Evolutionary conservation across 1,139 yeast species (phyloP), one percentile per base, ranked within the genome.

Genomic region (Zhuliangozyma parablackwelliae): DNA sequence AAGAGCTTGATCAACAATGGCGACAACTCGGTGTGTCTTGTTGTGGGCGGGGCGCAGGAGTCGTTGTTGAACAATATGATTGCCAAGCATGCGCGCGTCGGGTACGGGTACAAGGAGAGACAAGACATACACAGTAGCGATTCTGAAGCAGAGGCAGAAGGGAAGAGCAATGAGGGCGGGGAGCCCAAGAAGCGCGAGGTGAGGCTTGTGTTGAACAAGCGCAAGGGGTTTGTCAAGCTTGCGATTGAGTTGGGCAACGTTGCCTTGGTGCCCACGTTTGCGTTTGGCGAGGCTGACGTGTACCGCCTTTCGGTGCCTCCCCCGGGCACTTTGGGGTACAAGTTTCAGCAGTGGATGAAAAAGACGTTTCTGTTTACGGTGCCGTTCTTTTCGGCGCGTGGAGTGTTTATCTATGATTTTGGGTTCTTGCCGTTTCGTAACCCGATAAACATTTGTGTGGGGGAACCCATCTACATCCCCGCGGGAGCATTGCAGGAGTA

Each of bases 21-120:
- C 29, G 80, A 82, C 44, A 76, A 73, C 46, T 86, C 96, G 3
- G 83, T 90, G 10, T 85, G 94, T 44, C 80, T 92, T 40, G 97
- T 92, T 2, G 81, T 92, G 29, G 98, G 98, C 6, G 98, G 98
- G 0, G 97, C 97, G 1, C 86, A 88, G 44, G 98, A 92, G 50
- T 80, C 95, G 2, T 65, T 92, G 34, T 59, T 87, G 28, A 70
- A 70, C 44, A 59, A 63, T 29, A 65, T 66, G 48, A 72, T 70
- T 10, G 58, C 64, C 2, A 49, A 54, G 9, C 51, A 56, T 33
- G 53, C 58, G n/a, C 56, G 58, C n/a, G 59, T 65, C 2, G 73
- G 73, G 1, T 57, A 57, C 32, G 71, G 71, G 2, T 85, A 90
- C 28, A 70, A 73, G 39, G 85, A 37, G 31, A 25, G 31, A 13